Evolutionary conservation across 176 grass and related monocot genomes (phyloP).

Genomic region (Oryza glaberrima): DNA sequence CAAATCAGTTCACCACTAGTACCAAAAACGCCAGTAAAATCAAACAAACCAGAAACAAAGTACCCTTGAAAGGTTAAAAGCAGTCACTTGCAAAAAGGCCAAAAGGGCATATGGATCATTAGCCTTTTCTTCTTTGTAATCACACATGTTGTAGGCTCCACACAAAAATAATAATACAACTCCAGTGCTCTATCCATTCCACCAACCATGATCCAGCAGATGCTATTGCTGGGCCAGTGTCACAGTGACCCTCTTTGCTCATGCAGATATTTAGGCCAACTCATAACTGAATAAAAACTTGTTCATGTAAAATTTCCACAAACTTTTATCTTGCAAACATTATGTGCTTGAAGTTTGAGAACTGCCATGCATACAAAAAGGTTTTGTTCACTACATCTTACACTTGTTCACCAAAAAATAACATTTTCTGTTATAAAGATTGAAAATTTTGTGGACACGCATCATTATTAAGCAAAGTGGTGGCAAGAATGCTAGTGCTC

Average conservation of each 20-base stretch:
- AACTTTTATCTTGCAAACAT: too few species aligned
- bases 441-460: neutral
- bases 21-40: neutral
- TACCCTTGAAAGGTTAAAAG: constrained; percentile 20
- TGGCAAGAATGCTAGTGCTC: too few species aligned
- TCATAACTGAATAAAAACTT: neutral
- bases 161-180: neutral
- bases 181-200: neutral
- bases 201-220: neutral
- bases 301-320: neutral
- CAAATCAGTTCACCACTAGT: neutral
- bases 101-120: neutral
- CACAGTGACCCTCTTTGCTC: neutral
- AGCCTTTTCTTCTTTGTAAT: neutral
- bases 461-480: neutral
- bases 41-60: neutral
- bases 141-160: constrained; percentile 38
- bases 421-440: too few species aligned
- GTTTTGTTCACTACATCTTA: too few species aligned
- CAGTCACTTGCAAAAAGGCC: constrained; percentile 15
- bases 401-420: too few species aligned
- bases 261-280: neutral
- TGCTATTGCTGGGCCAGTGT: neutral
- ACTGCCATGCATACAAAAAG: too few species aligned
- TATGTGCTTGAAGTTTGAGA: too few species aligned